phyloP scores from a whole-genome alignment of 176 grass and related monocot species.

The Aegilops speltoides region DNA sequence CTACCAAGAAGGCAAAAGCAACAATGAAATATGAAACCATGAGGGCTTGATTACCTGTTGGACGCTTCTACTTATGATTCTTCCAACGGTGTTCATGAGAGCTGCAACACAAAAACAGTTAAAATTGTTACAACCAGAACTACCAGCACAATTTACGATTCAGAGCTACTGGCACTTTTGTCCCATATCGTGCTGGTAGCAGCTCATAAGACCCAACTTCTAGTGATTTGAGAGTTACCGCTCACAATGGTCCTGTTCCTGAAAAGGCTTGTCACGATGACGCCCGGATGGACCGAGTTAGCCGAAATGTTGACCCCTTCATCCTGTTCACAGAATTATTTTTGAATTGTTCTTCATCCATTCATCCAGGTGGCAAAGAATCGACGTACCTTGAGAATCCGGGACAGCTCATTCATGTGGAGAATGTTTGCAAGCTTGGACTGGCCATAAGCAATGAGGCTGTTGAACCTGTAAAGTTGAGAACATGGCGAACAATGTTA shows the following conservation, averaged over 20 bases:
- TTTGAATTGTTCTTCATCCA: not conserved
- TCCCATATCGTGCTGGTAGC: not conserved
- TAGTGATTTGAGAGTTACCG: constrained; percentile 31
- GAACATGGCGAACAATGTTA: constrained; percentile 1
- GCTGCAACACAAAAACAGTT: constrained; percentile 14
- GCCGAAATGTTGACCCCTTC: constrained; percentile 71
- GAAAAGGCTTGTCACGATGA: constrained; percentile 73
- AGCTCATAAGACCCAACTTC: no score
- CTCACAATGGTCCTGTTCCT: constrained; percentile 51
- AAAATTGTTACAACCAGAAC: not conserved
- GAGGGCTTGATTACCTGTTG: constrained; percentile 17
- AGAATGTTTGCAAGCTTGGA: constrained; percentile 95
- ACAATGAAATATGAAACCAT: not conserved
- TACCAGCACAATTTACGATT: not conserved
- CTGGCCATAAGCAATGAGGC: constrained; percentile 61
- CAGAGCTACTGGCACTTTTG: not conserved
- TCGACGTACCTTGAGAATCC: constrained; percentile 46
- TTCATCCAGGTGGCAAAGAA: not conserved
- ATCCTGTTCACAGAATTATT: constrained; percentile 27
- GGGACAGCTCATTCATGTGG: constrained; percentile 66
- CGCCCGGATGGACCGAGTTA: constrained; percentile 81
- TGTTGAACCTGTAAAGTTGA: constrained; percentile 48
- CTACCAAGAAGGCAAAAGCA: not conserved
- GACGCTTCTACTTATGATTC: constrained; percentile 22
- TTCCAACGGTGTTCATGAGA: constrained; percentile 27